Base-by-base conservation (phyloP, 345 rosid species). In the Firmiana major region DNA sequence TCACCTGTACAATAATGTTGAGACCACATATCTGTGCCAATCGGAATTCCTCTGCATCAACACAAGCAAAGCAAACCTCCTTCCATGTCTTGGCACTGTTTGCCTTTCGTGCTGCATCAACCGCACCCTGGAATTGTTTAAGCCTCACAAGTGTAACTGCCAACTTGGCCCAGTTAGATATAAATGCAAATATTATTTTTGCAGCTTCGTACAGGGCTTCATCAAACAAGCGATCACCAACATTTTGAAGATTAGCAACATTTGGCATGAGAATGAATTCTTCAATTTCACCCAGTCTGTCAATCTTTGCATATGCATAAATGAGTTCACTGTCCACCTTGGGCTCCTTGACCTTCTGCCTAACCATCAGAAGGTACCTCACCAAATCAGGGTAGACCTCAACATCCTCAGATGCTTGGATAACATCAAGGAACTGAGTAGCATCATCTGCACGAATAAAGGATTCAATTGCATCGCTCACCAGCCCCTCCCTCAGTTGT, bases 41-140 rank as follows among this genome's bases (percentile, higher is more conserved):
- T 68, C 97, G 92, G 88, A 93, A 95, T 80, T 95, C 98, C 85
- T 95, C 99, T 0, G 96, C 98, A 83, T 95, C 99, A 76, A 95
- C 97, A 85, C 99, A 95, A 74, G 99, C 98, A 83, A 95, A 95
- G 89, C 99, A 95, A 77, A 93, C 98, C 86, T 92, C 98, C 86
- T 93, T 96, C 99, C 99, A 96, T 60, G 98, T 96, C 90, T 93
- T 96, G 40, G 97, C 97, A 79, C 98, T 93, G 90, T 93, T 93
- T 70, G 99, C 99, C 83, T 96, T 96, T 65, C 99, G 86, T 81
- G 99, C 98, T 53, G 99, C 99, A 76, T 96, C 99, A 79, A 96
- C 99, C 80, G 99, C 99, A 66, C 97, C 91, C 85, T 96, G 99
- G 85, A 93, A 96, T 82, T 96, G 99, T 79, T 89, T 86, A 83